Percentiles rank a stretch among this genome's conserved stretches.
These are phyloP conservation scores for Tothia fuscella DNA, from an alignment of 2,329 filamentous ascomycete species.

Conservation along the genomic window DNA sequence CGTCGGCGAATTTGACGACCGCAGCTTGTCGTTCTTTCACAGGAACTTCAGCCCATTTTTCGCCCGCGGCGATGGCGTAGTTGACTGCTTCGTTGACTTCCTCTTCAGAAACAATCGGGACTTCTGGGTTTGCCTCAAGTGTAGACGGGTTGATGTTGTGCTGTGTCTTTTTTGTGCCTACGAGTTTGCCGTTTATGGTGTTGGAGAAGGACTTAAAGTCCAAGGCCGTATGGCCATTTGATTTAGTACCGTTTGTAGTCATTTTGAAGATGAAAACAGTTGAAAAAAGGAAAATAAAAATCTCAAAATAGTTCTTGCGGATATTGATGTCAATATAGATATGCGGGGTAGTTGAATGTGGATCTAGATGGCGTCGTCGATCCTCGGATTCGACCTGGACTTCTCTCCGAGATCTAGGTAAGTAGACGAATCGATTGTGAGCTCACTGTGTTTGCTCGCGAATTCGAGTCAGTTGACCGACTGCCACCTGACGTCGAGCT, in stretches of 20 bases:
- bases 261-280: too few species aligned
- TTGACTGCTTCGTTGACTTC: constrained; percentile 37
- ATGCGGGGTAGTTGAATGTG: too few species aligned
- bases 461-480: too few species aligned
- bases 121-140: constrained; percentile 32
- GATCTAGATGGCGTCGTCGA: too few species aligned
- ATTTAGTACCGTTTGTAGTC: not conserved
- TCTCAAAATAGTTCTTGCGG: too few species aligned
- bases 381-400: too few species aligned
- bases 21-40: constrained; percentile 31
- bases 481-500: too few species aligned
- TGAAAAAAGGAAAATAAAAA: too few species aligned
- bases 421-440: too few species aligned
- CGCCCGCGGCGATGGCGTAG: constrained; percentile 35
- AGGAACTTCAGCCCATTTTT: constrained; percentile 34
- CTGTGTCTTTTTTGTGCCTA: constrained; percentile 16
- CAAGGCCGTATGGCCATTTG: not conserved
- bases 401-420: too few species aligned
- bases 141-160: constrained; percentile 35
- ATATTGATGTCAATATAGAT: too few species aligned
- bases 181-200: constrained; percentile 31
- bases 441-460: too few species aligned
- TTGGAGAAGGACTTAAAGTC: constrained; percentile 30
- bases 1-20: constrained; percentile 30
- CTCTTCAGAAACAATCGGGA: constrained; percentile 30